Percentiles rank a stretch among this genome's conserved stretches.
Evolutionary conservation across 768 basidiomycete species (phyloP).

Genomic region (Russula compacta): DNA sequence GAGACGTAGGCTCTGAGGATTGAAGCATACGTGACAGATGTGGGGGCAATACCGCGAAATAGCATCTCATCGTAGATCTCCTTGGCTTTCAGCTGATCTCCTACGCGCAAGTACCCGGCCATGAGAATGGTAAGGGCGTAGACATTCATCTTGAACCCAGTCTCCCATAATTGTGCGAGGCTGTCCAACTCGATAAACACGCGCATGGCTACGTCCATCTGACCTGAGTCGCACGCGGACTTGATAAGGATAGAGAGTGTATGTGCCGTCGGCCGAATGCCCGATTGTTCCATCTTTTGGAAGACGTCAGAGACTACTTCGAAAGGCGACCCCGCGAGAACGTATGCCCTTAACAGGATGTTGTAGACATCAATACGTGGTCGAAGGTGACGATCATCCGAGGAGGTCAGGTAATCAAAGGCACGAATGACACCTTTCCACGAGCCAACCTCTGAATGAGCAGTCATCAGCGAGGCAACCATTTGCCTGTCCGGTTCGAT

Average conservation of each 20-base stretch:
- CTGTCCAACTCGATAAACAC: constrained; percentile 61
- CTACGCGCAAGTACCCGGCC: constrained; percentile 53
- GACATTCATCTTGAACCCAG: constrained; percentile 38
- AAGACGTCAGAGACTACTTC: constrained; percentile 53
- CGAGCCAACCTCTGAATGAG: constrained; percentile 69
- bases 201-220: constrained; percentile 54
- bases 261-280: constrained; percentile 47
- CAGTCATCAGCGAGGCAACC: constrained; percentile 70
- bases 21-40: constrained; percentile 54
- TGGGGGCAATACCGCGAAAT: constrained; percentile 53
- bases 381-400: constrained; percentile 29
- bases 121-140: constrained; percentile 70
- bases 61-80: constrained; percentile 66
- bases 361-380: constrained; percentile 61
- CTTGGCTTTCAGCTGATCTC: constrained; percentile 47
- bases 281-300: constrained; percentile 39
- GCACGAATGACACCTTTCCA: constrained; percentile 68
- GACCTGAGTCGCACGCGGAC: constrained; percentile 66
- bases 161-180: constrained; percentile 30
- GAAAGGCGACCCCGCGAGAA: constrained; percentile 74
- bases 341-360: constrained; percentile 74
- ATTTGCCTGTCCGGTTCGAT: constrained; percentile 55
- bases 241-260: constrained; percentile 73
- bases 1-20: constrained; percentile 57
- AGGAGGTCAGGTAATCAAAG: constrained; percentile 50